Evolutionary conservation across 2,329 filamentous ascomycete genomes (phyloP).

Genomic region (Aspergillus sp.): DNA sequence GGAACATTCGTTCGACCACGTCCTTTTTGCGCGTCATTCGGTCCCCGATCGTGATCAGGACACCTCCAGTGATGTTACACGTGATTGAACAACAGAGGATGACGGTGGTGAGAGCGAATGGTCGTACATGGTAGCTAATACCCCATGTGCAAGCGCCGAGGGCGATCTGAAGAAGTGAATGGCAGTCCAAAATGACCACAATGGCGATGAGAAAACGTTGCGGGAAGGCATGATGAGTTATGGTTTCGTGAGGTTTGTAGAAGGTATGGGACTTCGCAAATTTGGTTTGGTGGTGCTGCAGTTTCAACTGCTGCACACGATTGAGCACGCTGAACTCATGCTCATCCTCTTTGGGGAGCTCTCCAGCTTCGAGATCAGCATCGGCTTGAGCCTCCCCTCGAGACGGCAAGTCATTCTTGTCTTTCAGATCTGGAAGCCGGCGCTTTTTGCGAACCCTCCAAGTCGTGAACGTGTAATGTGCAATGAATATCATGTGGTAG

Average conservation of each 20-base stretch:
- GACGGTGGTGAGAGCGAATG: conserved; percentile 72
- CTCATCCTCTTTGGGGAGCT: conserved; percentile 46
- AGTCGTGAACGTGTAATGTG: conserved; percentile 67
- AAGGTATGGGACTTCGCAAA: conserved; percentile 82
- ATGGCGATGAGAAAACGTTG: conserved; percentile 71
- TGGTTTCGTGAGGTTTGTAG: conserved; percentile 84
- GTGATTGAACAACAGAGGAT: conserved; percentile 78
- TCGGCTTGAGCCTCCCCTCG: conserved; percentile 44
- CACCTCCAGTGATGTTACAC: conserved; percentile 72
- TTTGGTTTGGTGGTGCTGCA: conserved; percentile 76
- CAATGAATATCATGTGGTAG: conserved; percentile 83
- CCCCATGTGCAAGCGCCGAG: conserved; percentile 77
- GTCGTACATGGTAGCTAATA: conserved; percentile 68
- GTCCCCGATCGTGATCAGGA: conserved; percentile 76
- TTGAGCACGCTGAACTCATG: conserved; percentile 64
- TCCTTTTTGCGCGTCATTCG: conserved; percentile 80
- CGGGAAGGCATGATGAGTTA: conserved; percentile 78
- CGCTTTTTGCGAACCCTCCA: conserved; percentile 65
- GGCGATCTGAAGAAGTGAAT: conserved; percentile 76
- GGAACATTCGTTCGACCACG: conserved; percentile 71
- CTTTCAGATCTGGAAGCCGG: conserved; percentile 60
- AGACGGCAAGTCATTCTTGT: conserved; percentile 68
- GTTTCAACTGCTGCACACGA: conserved; percentile 63
- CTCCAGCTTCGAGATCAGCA: conserved; percentile 46
- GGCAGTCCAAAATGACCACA: conserved; percentile 75